Evolutionary conservation across 139 green algal genomes (phyloP).

Genomic region (Auxenochlorella protothecoides): DNA sequence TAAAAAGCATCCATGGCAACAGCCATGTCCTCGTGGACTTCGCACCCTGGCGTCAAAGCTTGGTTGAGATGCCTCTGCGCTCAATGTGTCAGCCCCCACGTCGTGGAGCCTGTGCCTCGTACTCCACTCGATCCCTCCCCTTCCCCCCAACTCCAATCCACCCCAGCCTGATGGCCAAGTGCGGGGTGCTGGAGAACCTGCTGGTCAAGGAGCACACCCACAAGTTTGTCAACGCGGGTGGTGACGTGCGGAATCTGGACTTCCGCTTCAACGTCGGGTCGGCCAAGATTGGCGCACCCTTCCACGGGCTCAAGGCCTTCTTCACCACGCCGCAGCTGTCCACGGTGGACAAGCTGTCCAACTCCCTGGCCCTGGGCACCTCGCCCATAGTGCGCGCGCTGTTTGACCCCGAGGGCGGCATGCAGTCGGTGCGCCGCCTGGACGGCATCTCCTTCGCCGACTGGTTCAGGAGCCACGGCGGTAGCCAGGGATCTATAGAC

Average conservation of each 20-base stretch:
- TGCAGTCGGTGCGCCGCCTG: constrained; percentile 72
- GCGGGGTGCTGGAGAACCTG: constrained; percentile 86
- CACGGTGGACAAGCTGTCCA: constrained; percentile 72
- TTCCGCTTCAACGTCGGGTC: constrained; percentile 78
- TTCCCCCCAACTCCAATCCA: constrained; percentile 64
- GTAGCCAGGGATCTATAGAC: constrained; percentile 69
- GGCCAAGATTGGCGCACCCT: constrained; percentile 77
- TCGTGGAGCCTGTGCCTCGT: too few species aligned
- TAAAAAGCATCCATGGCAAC: too few species aligned
- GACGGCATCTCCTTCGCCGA: constrained; percentile 82
- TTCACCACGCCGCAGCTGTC: constrained; percentile 89
- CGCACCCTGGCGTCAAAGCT: background rate
- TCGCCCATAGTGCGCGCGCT: constrained; percentile 82
- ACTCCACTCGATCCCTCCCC: background rate
- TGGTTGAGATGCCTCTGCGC: too few species aligned
- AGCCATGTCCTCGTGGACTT: background rate
- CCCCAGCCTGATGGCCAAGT: constrained; percentile 86
- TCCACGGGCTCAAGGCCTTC: constrained; percentile 89
- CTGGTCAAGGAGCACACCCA: constrained; percentile 93
- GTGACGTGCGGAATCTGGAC: constrained; percentile 83
- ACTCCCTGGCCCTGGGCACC: constrained; percentile 78
- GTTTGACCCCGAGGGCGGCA: constrained; percentile 87
- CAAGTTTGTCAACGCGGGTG: constrained; percentile 90
- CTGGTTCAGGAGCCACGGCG: constrained; percentile 85
- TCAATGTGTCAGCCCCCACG: too few species aligned